Base-by-base conservation (phyloP, 495 filamentous ascomycete species). In the Aspergillus wentii region DNA sequence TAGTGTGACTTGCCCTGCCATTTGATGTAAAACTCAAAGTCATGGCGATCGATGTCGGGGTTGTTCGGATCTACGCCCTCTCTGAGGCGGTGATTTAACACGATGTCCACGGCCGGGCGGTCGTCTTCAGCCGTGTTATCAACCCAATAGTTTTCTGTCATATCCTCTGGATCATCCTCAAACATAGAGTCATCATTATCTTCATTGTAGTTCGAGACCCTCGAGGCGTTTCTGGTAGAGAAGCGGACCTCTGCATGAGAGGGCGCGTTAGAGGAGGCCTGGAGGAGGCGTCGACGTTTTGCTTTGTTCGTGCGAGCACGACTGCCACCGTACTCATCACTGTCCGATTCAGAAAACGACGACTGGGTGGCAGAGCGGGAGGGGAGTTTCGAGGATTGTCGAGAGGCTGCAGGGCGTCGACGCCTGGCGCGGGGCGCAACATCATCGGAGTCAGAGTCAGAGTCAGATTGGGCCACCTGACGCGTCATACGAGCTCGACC, bases 11-110 rank as follows among this genome's bases (percentile, higher is more conserved):
- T 85, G 43, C 79, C 84, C 61, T 95, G 88, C 92, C 92, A 99
- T 71, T 99, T 99, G 50, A 99, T 90, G 54, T 83, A 88, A 57
- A 87, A 98, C 42, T 95, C 85, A 44, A 88, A 96, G 49, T 95
- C 85, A 37, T 88, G 77, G 44, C 85, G 85, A 15, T 72, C 74
- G 26, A 77, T 44, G 36, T 80, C 68, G n/a, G 59, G 52, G 15
- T 72, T 65, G 17, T 64, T 59, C 20, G 78, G 61, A 64, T 80
- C 71, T 17, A 75, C 69, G 30, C 73, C 88, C 23, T 86, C 82
- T 56, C 80, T 86, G 8, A 82, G 61, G 22, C 86, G 77, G 56
- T 96, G 88, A 44, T 94, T 85, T 30, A 97, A 75, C 34, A 97
- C 82, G 32, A 84, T 75, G 48, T 99, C 94, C 45, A 99, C 88